phyloP scores from a whole-genome alignment of 1,284 basidiomycete genomes.

The Takashimella tepidaria region DNA sequence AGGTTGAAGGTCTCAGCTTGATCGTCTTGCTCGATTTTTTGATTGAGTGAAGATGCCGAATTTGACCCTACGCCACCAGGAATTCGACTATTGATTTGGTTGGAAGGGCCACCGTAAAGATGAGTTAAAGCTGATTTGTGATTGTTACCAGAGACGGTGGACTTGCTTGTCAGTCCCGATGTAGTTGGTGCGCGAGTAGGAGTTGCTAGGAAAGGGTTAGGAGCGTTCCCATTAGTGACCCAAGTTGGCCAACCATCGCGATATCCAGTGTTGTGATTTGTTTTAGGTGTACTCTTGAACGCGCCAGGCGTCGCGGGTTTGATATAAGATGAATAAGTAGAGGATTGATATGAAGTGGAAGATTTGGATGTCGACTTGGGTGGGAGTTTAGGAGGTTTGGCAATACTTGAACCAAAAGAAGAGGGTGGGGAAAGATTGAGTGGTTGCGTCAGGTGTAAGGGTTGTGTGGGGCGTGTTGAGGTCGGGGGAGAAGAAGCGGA shows the following conservation, averaged over 20 bases:
- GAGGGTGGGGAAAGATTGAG: neutral
- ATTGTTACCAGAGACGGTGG: too few relatives aligned
- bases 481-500: neutral
- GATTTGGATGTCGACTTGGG: neutral
- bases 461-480: neutral
- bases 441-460: neutral
- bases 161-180: too few relatives aligned
- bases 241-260: slow-evolving; percentile 23
- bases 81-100: too few relatives aligned
- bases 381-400: slow-evolving; percentile 7
- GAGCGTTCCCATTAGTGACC: slow-evolving; percentile 5
- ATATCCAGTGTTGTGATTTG: slow-evolving; percentile 8
- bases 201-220: slow-evolving; percentile 2
- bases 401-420: slow-evolving; percentile 9
- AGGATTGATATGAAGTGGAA: slow-evolving; percentile 13
- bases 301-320: slow-evolving; percentile 34
- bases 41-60: neutral
- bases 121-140: neutral
- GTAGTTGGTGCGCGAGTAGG: neutral
- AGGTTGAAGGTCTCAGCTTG: slow-evolving; percentile 39
- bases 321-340: slow-evolving; percentile 31
- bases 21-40: slow-evolving; percentile 19
- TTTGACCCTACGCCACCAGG: neutral
- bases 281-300: slow-evolving; percentile 5
- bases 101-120: neutral